Evolutionary conservation across 371 early-diverging fungal genomes (phyloP).

Genomic region (Hamiltosporidium tvaerminnensis): DNA sequence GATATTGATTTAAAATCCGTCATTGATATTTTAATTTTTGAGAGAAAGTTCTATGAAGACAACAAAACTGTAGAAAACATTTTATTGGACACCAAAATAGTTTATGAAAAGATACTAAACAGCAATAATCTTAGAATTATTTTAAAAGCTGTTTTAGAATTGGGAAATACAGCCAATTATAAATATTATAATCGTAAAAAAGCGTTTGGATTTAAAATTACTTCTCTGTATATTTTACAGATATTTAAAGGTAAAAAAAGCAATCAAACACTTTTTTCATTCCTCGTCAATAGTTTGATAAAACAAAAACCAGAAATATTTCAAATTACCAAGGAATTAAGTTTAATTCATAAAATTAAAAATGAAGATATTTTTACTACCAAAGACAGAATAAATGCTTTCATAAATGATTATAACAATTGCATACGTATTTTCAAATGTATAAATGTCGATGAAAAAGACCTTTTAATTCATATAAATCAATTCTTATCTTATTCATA

Average conservation of each 20-base stretch:
- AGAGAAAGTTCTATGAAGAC: constrained; percentile 33
- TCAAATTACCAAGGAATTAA: constrained; percentile 12
- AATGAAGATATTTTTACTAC: constrained; percentile 15
- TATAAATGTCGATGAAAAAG: no score
- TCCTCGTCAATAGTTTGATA: constrained; percentile 15
- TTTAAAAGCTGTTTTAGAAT: constrained; percentile 24
- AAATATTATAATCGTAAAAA: constrained; percentile 19
- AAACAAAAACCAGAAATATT: neutral
- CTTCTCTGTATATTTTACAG: constrained; percentile 16
- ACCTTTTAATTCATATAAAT: constrained; percentile 1
- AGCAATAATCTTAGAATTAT: constrained; percentile 20
- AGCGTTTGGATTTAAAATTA: constrained; percentile 25
- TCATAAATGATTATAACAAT: constrained; percentile 16
- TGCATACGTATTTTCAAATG: constrained; percentile 3
- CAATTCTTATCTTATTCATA: constrained; percentile 8
- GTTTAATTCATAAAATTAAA: constrained; percentile 16
- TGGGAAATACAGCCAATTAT: constrained; percentile 35
- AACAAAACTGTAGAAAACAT: constrained; percentile 5
- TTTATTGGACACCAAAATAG: constrained; percentile 5
- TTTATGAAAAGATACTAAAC: constrained; percentile 13
- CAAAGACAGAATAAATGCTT: constrained; percentile 24
- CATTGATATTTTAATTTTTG: constrained; percentile 26
- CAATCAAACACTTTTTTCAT: constrained; percentile 15
- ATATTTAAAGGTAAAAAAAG: constrained; percentile 24
- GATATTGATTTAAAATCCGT: neutral